phyloP scores from a whole-genome alignment of 306 rosid genomes.

The Datisca glomerata region DNA sequence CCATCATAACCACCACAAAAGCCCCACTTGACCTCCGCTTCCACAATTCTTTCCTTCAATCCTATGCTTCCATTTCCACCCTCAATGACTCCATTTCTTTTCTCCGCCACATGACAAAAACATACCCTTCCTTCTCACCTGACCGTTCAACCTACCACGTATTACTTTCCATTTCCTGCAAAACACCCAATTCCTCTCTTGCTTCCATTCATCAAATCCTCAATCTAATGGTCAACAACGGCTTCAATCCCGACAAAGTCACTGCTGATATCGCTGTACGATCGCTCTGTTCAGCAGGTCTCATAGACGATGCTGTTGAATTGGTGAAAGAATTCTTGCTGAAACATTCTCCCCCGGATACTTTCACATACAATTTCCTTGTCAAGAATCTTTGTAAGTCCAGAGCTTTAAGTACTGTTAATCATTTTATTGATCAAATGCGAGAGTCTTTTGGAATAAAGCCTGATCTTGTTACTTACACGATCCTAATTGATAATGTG shows the following conservation, averaged over 20 bases:
- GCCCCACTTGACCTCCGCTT: conserved; percentile 27
- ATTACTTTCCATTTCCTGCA: conserved; percentile 49
- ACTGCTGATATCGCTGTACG: conserved; percentile 59
- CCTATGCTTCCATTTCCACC: conserved; percentile 53
- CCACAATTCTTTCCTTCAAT: conserved; percentile 55
- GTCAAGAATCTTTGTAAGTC: conserved; percentile 59
- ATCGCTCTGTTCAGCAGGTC: conserved; percentile 41
- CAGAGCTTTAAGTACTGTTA: conserved; percentile 28
- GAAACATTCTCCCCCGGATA: conserved; percentile 49
- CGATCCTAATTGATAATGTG: conserved; percentile 74
- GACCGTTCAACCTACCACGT: conserved; percentile 57
- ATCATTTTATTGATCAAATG: conserved; percentile 48
- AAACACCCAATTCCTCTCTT: conserved; percentile 30
- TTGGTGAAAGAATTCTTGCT: conserved; percentile 37
- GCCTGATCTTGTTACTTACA: conserved; percentile 78
- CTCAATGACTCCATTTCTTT: conserved; percentile 51
- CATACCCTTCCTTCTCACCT: conserved; percentile 49
- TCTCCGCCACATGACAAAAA: conserved; percentile 56
- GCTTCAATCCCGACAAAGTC: conserved; percentile 42
- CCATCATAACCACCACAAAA: conserved; percentile 25
- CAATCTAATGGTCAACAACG: conserved; percentile 52
- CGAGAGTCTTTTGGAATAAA: conserved; percentile 22
- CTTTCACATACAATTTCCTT: conserved; percentile 50
- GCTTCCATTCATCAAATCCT: conserved; percentile 44
- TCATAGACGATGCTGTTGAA: conserved; percentile 42